Percentiles rank a stretch among this genome's conserved stretches.
These are phyloP conservation scores for Hyphopichia fennica DNA, from an alignment of 1,139 yeast genomes.

Conservation along the genomic window DNA sequence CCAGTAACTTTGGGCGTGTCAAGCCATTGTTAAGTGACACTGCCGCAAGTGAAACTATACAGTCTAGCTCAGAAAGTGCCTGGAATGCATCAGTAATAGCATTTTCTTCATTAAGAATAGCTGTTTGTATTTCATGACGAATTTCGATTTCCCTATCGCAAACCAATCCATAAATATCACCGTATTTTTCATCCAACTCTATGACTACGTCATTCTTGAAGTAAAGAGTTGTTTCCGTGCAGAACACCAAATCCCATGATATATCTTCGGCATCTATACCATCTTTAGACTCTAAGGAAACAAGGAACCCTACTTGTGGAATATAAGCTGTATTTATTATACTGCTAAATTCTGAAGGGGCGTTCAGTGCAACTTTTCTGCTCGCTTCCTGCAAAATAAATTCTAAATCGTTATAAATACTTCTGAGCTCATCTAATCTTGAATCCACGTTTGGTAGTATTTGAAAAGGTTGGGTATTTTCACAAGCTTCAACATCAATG, in stretches of 20 bases:
- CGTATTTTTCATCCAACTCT: slow-evolving; percentile 34
- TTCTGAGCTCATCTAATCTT: slow-evolving; percentile 28
- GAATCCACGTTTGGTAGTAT: slow-evolving; percentile 27
- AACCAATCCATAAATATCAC: slow-evolving; percentile 41
- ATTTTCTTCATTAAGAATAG: slow-evolving; percentile 16
- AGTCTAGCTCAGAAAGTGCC: slow-evolving; percentile 35
- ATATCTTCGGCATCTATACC: slow-evolving; percentile 5
- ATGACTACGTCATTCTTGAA: slow-evolving; percentile 30
- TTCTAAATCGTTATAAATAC: slow-evolving; percentile 36
- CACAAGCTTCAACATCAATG: slow-evolving; percentile 35
- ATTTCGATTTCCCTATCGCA: slow-evolving; percentile 44
- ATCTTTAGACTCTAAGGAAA: slow-evolving; percentile 13
- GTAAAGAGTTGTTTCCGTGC: slow-evolving; percentile 34
- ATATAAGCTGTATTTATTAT: slow-evolving; percentile 36
- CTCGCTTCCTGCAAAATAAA: slow-evolving; percentile 15
- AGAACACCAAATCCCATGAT: slow-evolving; percentile 37
- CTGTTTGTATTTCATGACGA: slow-evolving; percentile 27
- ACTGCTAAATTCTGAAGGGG: slow-evolving; percentile 12
- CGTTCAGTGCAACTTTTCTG: slow-evolving; percentile 10
- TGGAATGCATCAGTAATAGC: slow-evolving; percentile 16
- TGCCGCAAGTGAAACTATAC: slow-evolving; percentile 33
- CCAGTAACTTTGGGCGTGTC: slow-evolving; percentile 34
- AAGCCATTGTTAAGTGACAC: slow-evolving; percentile 30
- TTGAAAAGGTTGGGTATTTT: slow-evolving; percentile 24
- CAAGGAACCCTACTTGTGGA: slow-evolving; percentile 45